These are phyloP conservation scores for Blastobotrys peoriensis DNA, from an alignment of 805 yeast species.

Conservation along the genomic window DNA sequence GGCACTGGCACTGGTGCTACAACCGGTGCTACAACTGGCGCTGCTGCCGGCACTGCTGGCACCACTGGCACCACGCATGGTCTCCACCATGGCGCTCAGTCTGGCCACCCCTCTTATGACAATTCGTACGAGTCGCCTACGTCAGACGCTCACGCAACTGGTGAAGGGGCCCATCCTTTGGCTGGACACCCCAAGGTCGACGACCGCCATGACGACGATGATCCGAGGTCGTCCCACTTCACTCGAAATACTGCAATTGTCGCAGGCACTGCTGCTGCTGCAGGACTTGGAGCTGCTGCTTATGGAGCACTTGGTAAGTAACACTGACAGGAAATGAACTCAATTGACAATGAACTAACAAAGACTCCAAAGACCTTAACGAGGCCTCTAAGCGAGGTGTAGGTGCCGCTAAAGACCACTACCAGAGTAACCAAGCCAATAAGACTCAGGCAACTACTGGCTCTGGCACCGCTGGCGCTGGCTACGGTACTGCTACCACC, in stretches of 20 bases:
- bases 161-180: slow-evolving; percentile 3
- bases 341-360: slow-evolving; percentile 3
- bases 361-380: slow-evolving; percentile 2
- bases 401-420: background rate
- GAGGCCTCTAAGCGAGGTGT: slow-evolving; percentile 4
- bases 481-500: slow-evolving; percentile 1
- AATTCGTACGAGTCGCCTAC: slow-evolving; percentile 2
- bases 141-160: slow-evolving; percentile 4
- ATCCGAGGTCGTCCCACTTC: slow-evolving; percentile 7
- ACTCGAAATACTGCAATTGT: slow-evolving; percentile 4
- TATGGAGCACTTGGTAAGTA: background rate
- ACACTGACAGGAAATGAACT: background rate
- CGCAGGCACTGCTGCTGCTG: slow-evolving; percentile 4
- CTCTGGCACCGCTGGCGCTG: slow-evolving; percentile 7
- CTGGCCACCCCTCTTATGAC: slow-evolving; percentile 4
- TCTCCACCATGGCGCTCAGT: slow-evolving; percentile 1
- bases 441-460: slow-evolving; percentile 1
- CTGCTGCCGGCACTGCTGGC: slow-evolving; percentile 1
- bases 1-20: slow-evolving; percentile 4
- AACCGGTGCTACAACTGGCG: slow-evolving; percentile 3
- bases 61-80: slow-evolving; percentile 1
- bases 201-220: slow-evolving; percentile 1
- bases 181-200: no score
- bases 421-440: background rate
- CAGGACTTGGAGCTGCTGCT: slow-evolving; percentile 6